Evolutionary conservation across 2,329 filamentous ascomycete genomes (phyloP), one percentile per base, ranked within the genome.

Genomic region (Colletotrichum spinosum): DNA sequence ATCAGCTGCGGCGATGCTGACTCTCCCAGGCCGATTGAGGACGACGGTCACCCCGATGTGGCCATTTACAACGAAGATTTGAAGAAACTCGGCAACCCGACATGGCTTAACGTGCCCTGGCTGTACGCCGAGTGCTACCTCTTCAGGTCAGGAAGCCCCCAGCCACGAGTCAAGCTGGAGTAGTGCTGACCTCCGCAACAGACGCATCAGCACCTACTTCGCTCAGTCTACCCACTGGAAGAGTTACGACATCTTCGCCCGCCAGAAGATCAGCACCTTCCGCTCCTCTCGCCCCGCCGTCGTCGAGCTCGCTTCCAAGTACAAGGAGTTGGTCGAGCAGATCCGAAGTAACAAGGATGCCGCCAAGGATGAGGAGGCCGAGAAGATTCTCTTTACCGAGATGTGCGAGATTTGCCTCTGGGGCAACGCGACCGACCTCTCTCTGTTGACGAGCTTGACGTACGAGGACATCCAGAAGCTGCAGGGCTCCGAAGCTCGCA

Each of bases 401-500:
- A 97, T 98, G 91, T 94, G 91, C 78, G 93, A 97, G 82, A 96
- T 97, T 71, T 97, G 94, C 75, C 86, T 98, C 2, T 98, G 95
- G 95, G 95, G 95, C 10, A 98, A 98, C 76, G 96, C 95, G 2
- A 98, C 95, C 0, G 96, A 98, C 76, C 84, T 98, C 12, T 97
- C 93, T 0, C 90, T 98, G 17, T 84, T 98, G 60, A 97, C 94
- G 0, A 94, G 91, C 71, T 85, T 97, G 60, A 93, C 92, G 2
- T 97, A 97, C 77, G 94, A 97, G 72, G 96, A 98, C 74, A 97
- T 99, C 69, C 95, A 98, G 80, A 97, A 97, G 78, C 85, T 98
- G 9, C 96, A 99, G 81, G 95, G 95, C 13, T 90, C 92, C 8
- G 86, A 94, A 72, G 94, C 95, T 11, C 87, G 95, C 69, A 97